Evolutionary conservation across 2,329 filamentous ascomycete genomes (phyloP), one percentile per base, ranked within the genome.

Genomic region (Neonectria ditissima): DNA sequence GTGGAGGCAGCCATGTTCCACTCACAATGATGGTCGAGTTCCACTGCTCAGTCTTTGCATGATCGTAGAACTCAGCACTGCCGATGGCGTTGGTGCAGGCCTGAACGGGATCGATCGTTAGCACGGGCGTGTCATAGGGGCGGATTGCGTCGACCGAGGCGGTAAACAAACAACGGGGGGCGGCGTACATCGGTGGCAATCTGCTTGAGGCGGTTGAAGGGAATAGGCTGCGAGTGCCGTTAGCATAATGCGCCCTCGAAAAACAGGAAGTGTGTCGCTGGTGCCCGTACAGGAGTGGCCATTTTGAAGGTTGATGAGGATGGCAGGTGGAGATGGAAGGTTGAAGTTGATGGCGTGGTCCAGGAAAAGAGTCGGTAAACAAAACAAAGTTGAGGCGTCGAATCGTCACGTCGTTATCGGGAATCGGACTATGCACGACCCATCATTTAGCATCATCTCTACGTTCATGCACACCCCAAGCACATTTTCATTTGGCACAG

Each of bases 1-100:
- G 54, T 4, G 6, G 24, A 26, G 24, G 60, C 28, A 50, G 55
- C 26, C 48, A 18, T 44, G 59, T 61, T 71, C 59, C 58, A 68
- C 73, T 65, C 87, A 97, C 94, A 80, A 98, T 97, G 80, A 99
- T 98, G 69, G 86, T 84, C 34, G 91, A 91, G 84, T 98, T 98
- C 95, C 95, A 98, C 72, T 89, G 83, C 77, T 91, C 89, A 37
- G 95, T 97, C 77, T 91, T 91, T 59, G 89, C 81, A 80, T 98
- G 96, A 69, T 97, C 92, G 83, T 99, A 99, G 81, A 87, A 90
- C 66, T 93, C 89, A 64, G 89, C 89, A 67, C 81, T 86, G 66
- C 89, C 88, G 73, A 98, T 87, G 63, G 93, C 91, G 71, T 85
- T 86, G 76, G 92, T 89, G 85, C 94, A 97, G 71, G 93, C 94